These are phyloP conservation scores for Thozetella sp. DNA, from an alignment of 495 filamentous ascomycete genomes.

Conservation along the genomic window DNA sequence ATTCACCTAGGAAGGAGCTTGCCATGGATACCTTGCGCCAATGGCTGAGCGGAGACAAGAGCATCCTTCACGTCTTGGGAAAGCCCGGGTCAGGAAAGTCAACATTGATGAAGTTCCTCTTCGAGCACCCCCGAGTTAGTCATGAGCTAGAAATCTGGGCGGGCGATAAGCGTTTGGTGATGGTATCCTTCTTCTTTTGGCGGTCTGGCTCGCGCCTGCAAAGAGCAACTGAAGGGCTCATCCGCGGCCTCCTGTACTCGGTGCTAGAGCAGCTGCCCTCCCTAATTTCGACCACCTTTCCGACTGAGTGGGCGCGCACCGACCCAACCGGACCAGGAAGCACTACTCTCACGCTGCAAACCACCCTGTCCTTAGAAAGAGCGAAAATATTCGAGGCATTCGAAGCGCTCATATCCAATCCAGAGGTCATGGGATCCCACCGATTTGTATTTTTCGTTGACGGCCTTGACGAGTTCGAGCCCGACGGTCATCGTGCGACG, in stretches of 20 bases:
- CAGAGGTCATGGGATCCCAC: neutral
- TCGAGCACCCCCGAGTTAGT: neutral
- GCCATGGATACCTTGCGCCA: neutral
- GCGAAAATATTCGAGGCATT: neutral
- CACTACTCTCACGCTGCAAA: neutral
- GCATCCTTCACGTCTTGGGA: neutral
- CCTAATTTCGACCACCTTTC: neutral
- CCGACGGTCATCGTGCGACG: neutral
- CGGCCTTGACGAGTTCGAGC: neutral
- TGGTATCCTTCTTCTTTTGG: neutral
- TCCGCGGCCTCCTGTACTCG: neutral
- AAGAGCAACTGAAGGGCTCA: neutral
- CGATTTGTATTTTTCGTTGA: neutral
- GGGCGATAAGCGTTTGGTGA: neutral
- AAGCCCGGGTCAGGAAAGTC: neutral
- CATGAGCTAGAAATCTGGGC: neutral
- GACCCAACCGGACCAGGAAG: neutral
- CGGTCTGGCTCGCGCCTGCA: neutral
- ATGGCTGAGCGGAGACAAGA: constrained; percentile 28
- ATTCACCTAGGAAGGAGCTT: constrained; percentile 7
- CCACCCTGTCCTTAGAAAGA: no score
- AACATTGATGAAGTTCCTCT: neutral
- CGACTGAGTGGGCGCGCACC: neutral
- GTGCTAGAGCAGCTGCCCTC: neutral
- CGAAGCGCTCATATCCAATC: neutral